Base-by-base conservation (phyloP, 2,329 filamentous ascomycete genomes). In the Gnomoniopsis smithogilvyi region DNA sequence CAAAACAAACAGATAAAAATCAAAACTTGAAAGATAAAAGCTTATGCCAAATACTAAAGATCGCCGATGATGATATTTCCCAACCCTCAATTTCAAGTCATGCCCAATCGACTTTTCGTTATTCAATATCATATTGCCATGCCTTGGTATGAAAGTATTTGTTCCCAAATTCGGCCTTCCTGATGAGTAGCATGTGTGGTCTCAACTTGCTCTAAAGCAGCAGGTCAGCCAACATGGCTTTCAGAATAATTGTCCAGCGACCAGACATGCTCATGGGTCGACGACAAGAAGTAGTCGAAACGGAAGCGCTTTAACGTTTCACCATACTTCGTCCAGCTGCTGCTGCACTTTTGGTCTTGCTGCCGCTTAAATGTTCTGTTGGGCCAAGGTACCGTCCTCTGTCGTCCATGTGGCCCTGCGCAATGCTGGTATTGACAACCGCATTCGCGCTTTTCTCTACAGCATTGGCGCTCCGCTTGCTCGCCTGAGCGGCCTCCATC, bases 391-490 rank as follows among this genome's bases (percentile, higher is more conserved):
- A 58, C 10, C 51, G 22, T 15, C 48, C 48, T 6, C 33, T 41
- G 19, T 58, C 36, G 41, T 58, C 55, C 10, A 58, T 58, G 11
- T 58, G 55, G 6, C 55, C 55, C 14, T 58, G 51, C 6, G 55
- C 55, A 30, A 58, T 58, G 6, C 48, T 52, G 15, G 49, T 52
- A 21, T 51, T 51, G 8, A 58, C 49, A 17, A 58, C 55, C 6
- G 55, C 55, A 24, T 52, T 19, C 19, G 55, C 55, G 17, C 38
- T 43, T 41, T 51, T 52, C 17, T 50, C 51, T 24, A 51, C 51
- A 15, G 55, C 55, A 7, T 58, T 45, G 6, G 55, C 55, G 38
- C 55, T 58, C 19, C 51, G 51, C 30, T 51, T 51, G 12, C 48
- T 51, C 17, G 55, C 55, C 36, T 36, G 43, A 19, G 55, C 55